These are phyloP conservation scores for Fagopyrum tataricum DNA, from an alignment of 148 eudicot genomes.

Conservation along the genomic window DNA sequence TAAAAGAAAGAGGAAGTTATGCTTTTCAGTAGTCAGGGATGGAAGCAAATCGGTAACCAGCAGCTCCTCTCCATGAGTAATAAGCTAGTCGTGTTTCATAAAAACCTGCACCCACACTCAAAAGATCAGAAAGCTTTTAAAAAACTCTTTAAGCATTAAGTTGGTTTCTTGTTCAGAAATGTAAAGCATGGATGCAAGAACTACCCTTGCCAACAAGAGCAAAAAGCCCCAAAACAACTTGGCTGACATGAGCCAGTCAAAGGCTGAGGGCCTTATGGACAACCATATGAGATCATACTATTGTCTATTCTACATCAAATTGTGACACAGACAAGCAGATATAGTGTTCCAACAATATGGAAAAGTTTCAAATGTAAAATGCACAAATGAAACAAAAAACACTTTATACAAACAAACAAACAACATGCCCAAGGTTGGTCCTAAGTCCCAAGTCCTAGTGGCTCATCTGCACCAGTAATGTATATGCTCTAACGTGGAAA, in stretches of 20 bases:
- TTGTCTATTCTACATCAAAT: not conserved
- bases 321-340: not conserved
- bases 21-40: slow-evolving; percentile 70
- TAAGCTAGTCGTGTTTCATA: slow-evolving; percentile 94
- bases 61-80: slow-evolving; percentile 97
- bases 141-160: too few species aligned
- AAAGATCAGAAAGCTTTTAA: not conserved
- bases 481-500: too few species aligned
- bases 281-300: not conserved
- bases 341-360: not conserved
- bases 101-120: slow-evolving; percentile 45
- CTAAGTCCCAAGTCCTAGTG: not conserved
- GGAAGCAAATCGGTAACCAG: slow-evolving; percentile 78
- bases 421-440: not conserved
- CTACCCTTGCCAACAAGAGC: too few species aligned
- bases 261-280: not conserved
- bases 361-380: not conserved
- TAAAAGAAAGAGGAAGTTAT: not conserved
- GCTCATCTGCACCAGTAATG: too few species aligned
- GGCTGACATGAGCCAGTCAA: not conserved
- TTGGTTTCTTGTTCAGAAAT: too few species aligned
- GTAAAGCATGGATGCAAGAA: too few species aligned
- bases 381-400: not conserved
- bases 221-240: too few species aligned
- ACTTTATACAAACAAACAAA: not conserved